Evolutionary conservation across 345 rosid genomes (phyloP), one percentile per base, ranked within the genome.

Genomic region (Eucalyptus microcorys): DNA sequence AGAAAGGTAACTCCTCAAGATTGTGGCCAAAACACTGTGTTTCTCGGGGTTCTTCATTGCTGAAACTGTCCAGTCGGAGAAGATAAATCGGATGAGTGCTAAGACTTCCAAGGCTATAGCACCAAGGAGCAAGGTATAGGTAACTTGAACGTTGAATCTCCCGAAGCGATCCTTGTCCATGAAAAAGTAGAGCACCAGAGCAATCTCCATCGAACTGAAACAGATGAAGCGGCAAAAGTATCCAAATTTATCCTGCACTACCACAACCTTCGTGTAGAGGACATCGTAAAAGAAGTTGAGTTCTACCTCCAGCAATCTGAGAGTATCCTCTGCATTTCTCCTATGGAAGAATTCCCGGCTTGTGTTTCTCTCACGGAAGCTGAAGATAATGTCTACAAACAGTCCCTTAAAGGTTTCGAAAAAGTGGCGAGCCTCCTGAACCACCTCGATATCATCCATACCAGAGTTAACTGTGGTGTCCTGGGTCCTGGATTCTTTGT

Each of bases 401-500:
- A 71, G 81, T 71, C 81, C 45, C 45, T 71, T 71, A 71, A 71
- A 71, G 45, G 7, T 37, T 71, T 71, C 26, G 14, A 71, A 71
- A 17, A 71, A 71, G 13, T 27, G 81, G 26, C 26, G 26, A 71
- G 81, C 81, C 45, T 71, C 81, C 45, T 37, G 45, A 71, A 71
- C 81, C 81, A 71, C 81, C 81, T 71, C 7, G 26, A 71, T 9
- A 17, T 71, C 45, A 19, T 71, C 81, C 81, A 71, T 71, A 34
- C 6, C 81, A 37, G 26, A 87, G 90, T 85, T 90, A 92, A 45
- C 90, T 94, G 53, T 9, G 5, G 94, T 93, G 91, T 94, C 93
- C 59, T 89, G 89, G 14, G 93, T 89, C 57, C 87, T 87, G 81
- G 81, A 71, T 19, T 93, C 84, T 47, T 93, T 92, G 42, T 90